phyloP scores from a whole-genome alignment of 805 yeast species.

The Wickerhamiella vanderwaltii region DNA sequence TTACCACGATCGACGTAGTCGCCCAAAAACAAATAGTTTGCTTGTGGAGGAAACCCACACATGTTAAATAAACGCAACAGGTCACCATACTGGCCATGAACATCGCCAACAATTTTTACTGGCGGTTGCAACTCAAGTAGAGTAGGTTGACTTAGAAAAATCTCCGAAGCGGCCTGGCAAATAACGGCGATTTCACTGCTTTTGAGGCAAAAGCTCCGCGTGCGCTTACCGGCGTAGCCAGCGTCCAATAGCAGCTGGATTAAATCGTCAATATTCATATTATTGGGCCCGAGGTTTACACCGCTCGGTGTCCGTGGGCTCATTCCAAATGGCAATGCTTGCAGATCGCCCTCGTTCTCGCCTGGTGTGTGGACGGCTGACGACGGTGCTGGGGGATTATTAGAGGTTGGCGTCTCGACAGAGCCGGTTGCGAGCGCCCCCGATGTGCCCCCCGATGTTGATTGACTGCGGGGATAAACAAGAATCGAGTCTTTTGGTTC shows the following conservation, averaged over 20 bases:
- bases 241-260: constrained; percentile 89
- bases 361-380: constrained; percentile 7
- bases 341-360: background rate
- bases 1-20: constrained; percentile 98
- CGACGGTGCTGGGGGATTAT: background rate
- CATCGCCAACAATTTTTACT: constrained; percentile 82
- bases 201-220: constrained; percentile 74
- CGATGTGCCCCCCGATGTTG: constrained; percentile 11
- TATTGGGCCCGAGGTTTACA: constrained; percentile 24
- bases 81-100: constrained; percentile 94
- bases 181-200: constrained; percentile 79
- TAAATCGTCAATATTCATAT: constrained; percentile 63
- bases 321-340: constrained; percentile 21
- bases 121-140: constrained; percentile 77
- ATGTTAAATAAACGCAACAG: constrained; percentile 80
- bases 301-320: constrained; percentile 20
- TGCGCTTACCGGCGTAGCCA: constrained; percentile 89
- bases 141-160: constrained; percentile 82
- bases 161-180: constrained; percentile 79
- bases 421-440: constrained; percentile 15
- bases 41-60: constrained; percentile 93
- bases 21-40: constrained; percentile 85
- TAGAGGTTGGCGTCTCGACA: constrained; percentile 14
- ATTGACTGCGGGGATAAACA: constrained; percentile 25
- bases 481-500: constrained; percentile 68